Conservation (phyloP, 2,329 filamentous ascomycete species). For the Penicillium glabrum region DNA sequence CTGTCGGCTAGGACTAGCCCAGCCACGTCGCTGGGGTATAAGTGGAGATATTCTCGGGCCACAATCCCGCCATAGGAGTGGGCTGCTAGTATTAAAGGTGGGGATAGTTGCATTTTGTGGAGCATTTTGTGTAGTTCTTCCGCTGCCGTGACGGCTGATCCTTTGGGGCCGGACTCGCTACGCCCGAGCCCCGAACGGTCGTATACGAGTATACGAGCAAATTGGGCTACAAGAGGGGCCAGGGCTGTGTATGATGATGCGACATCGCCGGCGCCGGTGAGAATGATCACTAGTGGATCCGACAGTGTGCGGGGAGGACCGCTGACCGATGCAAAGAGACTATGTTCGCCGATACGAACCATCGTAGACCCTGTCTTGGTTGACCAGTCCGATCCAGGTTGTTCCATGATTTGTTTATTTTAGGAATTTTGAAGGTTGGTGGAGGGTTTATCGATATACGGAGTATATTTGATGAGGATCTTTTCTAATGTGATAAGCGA, state of each 20-base stretch:
- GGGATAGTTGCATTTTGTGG: conserved; percentile 13
- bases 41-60: conserved; percentile 40
- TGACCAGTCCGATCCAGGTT: neutral
- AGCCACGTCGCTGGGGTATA: conserved; percentile 26
- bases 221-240: conserved; percentile 28
- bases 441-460: neutral
- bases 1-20: conserved; percentile 42
- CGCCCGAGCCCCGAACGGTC: conserved; percentile 41
- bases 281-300: conserved; percentile 34
- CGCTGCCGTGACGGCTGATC: conserved; percentile 27
- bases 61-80: conserved; percentile 45
- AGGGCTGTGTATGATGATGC: conserved; percentile 34
- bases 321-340: conserved; percentile 30
- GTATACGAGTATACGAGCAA: conserved; percentile 34
- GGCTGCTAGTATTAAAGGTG: conserved; percentile 36
- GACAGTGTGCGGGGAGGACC: conserved; percentile 22
- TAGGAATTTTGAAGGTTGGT: neutral
- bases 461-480: neutral
- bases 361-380: conserved; percentile 11
- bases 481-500: neutral
- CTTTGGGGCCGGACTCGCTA: conserved; percentile 25
- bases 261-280: conserved; percentile 38
- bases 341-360: conserved; percentile 34
- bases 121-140: conserved; percentile 34
- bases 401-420: conserved; percentile 3